Percentiles rank a stretch among this genome's conserved stretches.
These are phyloP conservation scores for Hyphodiscus hymeniophilus DNA, from an alignment of 495 filamentous ascomycete species.

Conservation along the genomic window DNA sequence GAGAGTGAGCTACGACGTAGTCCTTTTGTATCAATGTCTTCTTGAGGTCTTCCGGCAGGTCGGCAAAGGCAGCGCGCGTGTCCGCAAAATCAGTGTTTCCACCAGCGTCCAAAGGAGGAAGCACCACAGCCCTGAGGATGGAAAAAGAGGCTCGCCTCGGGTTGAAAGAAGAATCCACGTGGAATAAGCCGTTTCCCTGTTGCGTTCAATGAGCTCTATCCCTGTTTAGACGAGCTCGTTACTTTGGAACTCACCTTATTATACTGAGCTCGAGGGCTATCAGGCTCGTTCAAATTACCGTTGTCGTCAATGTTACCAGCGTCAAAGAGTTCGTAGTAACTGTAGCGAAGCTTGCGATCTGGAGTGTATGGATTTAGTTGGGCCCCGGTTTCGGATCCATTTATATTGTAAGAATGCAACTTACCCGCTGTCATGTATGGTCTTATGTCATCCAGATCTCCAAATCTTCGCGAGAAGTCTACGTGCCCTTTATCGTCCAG, in stretches of 20 bases:
- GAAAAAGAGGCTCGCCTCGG: conserved; percentile 49
- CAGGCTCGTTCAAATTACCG: conserved; percentile 30
- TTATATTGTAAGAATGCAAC: no score
- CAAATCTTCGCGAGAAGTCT: conserved; percentile 43
- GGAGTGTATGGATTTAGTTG: no score
- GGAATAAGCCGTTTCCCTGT: conserved; percentile 50
- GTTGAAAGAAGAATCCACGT: conserved; percentile 53
- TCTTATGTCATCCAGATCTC: conserved; percentile 50
- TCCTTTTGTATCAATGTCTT: conserved; percentile 31
- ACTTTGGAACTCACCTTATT: conserved; percentile 18
- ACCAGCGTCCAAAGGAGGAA: conserved; percentile 42
- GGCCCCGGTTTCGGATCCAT: no score
- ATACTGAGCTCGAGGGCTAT: conserved; percentile 31
- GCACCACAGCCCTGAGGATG: conserved; percentile 39
- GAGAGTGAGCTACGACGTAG: conserved; percentile 46
- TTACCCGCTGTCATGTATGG: conserved; percentile 34
- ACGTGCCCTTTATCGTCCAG: conserved; percentile 47
- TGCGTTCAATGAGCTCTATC: not conserved
- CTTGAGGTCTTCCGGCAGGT: conserved; percentile 31
- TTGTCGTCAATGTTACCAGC: conserved; percentile 45
- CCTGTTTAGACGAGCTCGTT: not conserved
- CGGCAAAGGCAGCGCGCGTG: conserved; percentile 44
- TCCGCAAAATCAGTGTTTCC: conserved; percentile 54
- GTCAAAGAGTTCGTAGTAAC: conserved; percentile 47
- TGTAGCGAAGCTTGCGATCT: conserved; percentile 40